Percentiles rank a stretch among this genome's conserved stretches.
Conservation (phyloP, 306 rosid genomes). For the Vachellia collinsii region DNA sequence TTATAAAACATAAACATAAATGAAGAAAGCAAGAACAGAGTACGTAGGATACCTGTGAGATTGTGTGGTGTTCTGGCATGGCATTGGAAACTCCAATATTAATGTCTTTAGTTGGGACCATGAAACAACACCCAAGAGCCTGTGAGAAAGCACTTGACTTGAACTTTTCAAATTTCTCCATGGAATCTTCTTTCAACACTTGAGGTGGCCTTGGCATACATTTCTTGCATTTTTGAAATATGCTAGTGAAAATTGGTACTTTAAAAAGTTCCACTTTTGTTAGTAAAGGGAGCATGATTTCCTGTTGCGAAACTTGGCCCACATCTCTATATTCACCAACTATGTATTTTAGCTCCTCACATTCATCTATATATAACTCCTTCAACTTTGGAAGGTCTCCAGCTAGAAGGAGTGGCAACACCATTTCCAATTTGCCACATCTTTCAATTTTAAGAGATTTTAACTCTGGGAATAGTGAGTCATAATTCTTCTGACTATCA, state of each 20-base stretch:
- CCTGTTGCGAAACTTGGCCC: not conserved
- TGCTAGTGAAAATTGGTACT: not conserved
- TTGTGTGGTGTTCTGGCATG: not conserved
- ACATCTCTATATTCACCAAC: not conserved
- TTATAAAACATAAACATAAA: not conserved
- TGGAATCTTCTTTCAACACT: too few species aligned
- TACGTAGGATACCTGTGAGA: not conserved
- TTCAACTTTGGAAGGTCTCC: not conserved
- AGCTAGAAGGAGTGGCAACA: not conserved
- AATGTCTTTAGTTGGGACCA: not conserved
- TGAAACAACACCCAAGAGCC: not conserved
- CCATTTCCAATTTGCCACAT: not conserved
- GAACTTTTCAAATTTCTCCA: too few species aligned
- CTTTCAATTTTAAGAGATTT: not conserved
- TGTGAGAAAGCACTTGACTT: not conserved
- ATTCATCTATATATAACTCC: fast-evolving
- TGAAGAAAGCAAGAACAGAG: not conserved
- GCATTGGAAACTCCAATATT: not conserved
- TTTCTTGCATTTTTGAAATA: not conserved
- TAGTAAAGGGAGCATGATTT: not conserved
- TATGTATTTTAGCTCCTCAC: not conserved
- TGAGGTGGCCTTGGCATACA: not conserved
- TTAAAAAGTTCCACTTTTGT: not conserved
- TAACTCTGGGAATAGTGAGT: not conserved
- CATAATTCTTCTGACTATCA: too few species aligned